Evolutionary conservation across 192 early-diverging fungal species (phyloP), one percentile per base, ranked within the genome.

Genomic region (Linnemannia schmuckeri): DNA sequence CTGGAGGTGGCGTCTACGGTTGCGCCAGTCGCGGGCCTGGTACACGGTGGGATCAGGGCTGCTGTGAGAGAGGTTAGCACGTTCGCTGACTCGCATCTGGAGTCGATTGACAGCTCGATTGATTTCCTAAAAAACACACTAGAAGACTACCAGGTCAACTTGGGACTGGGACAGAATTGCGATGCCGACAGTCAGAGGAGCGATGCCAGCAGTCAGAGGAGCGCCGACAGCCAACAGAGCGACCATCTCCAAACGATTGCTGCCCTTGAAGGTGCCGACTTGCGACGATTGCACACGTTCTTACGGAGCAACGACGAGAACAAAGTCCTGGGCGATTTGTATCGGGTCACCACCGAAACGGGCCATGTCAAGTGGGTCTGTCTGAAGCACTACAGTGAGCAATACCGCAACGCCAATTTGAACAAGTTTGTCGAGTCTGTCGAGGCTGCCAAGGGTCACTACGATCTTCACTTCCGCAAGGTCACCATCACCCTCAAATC

Each of bases 291-390:
- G n/a, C 63, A 69, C 9, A 70, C 61, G 0, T 84, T 75, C 38
- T 24, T 84, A n/a, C 71, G 63, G 4, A 44, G 70, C 22, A 79
- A 78, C 73, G 82, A 84, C 30, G 40, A 78, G 47, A 33, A 49
- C 41, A 84, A 70, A 37, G 66, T 79, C 10, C 10, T 84, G 49
- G 82, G 82, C 22, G 78, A 84, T 44, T 52, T 84, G 1, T 84
- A 75, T 73, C 55, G 82, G 20, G 41, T 76, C 20, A 75, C 72
- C 30, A 84, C 82, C 24, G n/a, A 61, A 1, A 8, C 75, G 30
- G 77, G 82, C 27, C 76, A 84, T 27, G 82, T 84, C 46, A 84
- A 84, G 24, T 84, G 82, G 82, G 82, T 84, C 38, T 84, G 82
- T 47, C 44, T 78, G 27, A 77, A 79, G 22, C 82, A 84, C 41